These are phyloP conservation scores for Trichophyton equinum DNA, from an alignment of 2,329 filamentous ascomycete species.

Conservation along the genomic window DNA sequence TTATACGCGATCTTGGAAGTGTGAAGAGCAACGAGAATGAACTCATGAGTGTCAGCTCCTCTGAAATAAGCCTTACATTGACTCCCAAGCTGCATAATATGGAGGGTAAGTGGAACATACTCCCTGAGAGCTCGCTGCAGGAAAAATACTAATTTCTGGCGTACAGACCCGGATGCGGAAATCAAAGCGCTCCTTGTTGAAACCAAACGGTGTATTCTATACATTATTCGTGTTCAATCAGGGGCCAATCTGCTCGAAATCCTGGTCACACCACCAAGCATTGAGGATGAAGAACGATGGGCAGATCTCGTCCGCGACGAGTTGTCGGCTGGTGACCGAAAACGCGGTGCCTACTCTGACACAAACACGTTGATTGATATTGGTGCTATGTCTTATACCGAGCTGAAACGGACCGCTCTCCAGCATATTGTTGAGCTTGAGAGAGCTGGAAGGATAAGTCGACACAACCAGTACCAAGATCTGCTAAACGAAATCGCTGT, in stretches of 20 bases:
- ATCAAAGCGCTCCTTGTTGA: slow-evolving; percentile 93
- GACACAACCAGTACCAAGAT: slow-evolving; percentile 88
- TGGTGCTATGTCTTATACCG: slow-evolving; percentile 75
- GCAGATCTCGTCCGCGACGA: slow-evolving; percentile 68
- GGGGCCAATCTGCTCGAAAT: slow-evolving; percentile 90
- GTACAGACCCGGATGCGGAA: slow-evolving; percentile 72
- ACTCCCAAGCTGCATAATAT: slow-evolving; percentile 81
- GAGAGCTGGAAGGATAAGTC: slow-evolving; percentile 70
- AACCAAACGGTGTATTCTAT: slow-evolving; percentile 91
- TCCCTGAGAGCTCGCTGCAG: neutral
- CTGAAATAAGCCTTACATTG: slow-evolving; percentile 81
- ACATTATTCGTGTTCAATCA: slow-evolving; percentile 93
- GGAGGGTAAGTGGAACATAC: slow-evolving; percentile 43
- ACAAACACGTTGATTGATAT: slow-evolving; percentile 74
- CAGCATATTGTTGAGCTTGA: slow-evolving; percentile 90
- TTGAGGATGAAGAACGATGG: slow-evolving; percentile 87
- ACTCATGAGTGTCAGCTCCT: slow-evolving; percentile 71
- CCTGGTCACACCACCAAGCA: slow-evolving; percentile 73
- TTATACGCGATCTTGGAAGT: slow-evolving; percentile 85
- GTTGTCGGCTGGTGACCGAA: slow-evolving; percentile 53
- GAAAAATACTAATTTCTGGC: slow-evolving; percentile 1
- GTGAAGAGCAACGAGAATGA: slow-evolving; percentile 95
- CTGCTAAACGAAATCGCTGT: slow-evolving; percentile 94
- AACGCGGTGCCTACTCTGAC: slow-evolving; percentile 79
- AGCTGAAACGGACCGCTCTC: slow-evolving; percentile 82